Percentiles rank a stretch among this genome's conserved stretches.
phyloP scores from a whole-genome alignment of 2,329 filamentous ascomycete genomes.

The Fusarium sp. region DNA sequence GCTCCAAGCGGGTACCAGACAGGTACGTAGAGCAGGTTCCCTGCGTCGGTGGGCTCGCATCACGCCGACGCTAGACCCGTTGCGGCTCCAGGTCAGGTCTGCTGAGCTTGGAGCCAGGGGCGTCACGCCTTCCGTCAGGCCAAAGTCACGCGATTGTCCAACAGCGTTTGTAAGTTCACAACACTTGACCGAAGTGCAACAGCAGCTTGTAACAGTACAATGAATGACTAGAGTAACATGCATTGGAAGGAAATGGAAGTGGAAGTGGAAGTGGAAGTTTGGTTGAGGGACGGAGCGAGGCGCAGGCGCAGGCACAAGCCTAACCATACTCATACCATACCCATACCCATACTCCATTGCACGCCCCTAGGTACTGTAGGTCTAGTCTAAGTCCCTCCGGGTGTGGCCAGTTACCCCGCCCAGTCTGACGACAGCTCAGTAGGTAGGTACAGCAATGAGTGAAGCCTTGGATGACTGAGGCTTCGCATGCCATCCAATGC shows the following conservation, averaged over 20 bases:
- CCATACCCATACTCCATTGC: too few relatives aligned
- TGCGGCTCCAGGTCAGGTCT: conserved; percentile 44
- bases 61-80: conserved; percentile 43
- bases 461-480: conserved; percentile 39
- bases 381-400: too few relatives aligned
- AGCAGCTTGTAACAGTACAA: conserved; percentile 10
- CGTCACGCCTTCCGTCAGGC: conserved; percentile 50
- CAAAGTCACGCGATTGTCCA: conserved; percentile 52
- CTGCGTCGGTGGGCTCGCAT: conserved; percentile 23
- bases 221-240: conserved; percentile 10
- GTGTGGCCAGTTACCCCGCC: conserved; percentile 58
- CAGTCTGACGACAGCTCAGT: conserved; percentile 58
- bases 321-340: too few relatives aligned
- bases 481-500: conserved; percentile 20
- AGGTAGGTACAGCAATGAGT: neutral
- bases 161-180: conserved; percentile 7
- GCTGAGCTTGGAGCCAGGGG: conserved; percentile 48
- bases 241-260: too few relatives aligned
- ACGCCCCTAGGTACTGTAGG: neutral
- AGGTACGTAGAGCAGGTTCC: conserved; percentile 37
- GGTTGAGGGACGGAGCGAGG: conserved; percentile 32
- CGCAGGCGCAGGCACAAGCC: conserved; percentile 35
- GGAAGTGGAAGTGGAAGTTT: too few relatives aligned
- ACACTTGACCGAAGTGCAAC: neutral
- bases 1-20: conserved; percentile 45